A percentile compares a stretch with the other conserved stretches of the same genome.
Conservation (phyloP, 2,329 filamentous ascomycete species). For the Annulohypoxylon truncatum region DNA sequence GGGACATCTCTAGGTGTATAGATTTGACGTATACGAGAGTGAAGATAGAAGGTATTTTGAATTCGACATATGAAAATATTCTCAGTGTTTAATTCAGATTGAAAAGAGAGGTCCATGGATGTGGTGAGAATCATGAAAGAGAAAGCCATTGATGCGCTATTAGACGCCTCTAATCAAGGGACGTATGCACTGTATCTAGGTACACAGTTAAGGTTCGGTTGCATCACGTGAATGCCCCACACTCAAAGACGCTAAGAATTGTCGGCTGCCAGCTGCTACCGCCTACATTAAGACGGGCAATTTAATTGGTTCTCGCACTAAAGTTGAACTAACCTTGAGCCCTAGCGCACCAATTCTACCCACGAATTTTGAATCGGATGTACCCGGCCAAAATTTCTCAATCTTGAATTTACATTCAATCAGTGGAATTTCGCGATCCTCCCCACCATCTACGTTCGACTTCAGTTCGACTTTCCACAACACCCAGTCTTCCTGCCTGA, state of each 20-base stretch:
- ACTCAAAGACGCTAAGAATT: conserved; percentile 20
- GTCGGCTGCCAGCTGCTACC: conserved; percentile 26
- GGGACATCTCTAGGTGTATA: neutral
- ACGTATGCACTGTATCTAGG: neutral
- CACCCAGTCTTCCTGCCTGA: conserved; percentile 29
- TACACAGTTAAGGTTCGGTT: neutral
- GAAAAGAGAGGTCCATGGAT: too few species aligned
- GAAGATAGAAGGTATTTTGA: neutral
- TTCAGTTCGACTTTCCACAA: conserved; percentile 39
- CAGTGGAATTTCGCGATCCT: conserved; percentile 48
- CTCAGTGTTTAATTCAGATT: too few species aligned
- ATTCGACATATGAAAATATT: neutral
- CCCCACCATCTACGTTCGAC: conserved; percentile 47
- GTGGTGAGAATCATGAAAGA: too few species aligned
- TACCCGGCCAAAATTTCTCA: conserved; percentile 50
- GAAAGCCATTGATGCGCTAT: neutral
- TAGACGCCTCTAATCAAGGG: neutral
- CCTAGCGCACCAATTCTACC: conserved; percentile 42
- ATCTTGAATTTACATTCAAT: conserved; percentile 36
- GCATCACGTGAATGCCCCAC: conserved; percentile 22
- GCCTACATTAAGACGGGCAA: conserved; percentile 1
- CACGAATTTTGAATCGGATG: conserved; percentile 43
- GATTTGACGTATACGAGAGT: neutral
- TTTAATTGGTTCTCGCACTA: conserved; percentile 27
- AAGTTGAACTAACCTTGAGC: conserved; percentile 32